Percentiles rank a stretch among this genome's conserved stretches.
phyloP scores from a whole-genome alignment of 1,284 basidiomycete genomes.

The Malassezia psittaci region DNA sequence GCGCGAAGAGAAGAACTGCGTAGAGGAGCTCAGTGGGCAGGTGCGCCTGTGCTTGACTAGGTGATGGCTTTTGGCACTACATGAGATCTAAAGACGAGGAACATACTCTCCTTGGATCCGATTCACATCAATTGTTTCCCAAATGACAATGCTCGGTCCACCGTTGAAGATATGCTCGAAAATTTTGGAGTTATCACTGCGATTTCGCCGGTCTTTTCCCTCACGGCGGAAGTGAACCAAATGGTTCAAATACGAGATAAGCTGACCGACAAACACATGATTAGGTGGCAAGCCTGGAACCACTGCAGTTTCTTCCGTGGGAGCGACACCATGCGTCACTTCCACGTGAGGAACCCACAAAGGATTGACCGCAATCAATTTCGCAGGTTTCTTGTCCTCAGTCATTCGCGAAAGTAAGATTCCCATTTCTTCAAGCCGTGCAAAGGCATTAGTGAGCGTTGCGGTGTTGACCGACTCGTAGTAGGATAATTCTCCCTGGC shows the following conservation, averaged over 20 bases:
- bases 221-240: slow-evolving; percentile 46
- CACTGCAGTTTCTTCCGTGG: not conserved
- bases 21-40: not conserved
- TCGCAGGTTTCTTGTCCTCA: slow-evolving; percentile 36
- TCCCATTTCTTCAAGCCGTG: slow-evolving; percentile 34
- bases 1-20: slow-evolving; percentile 8
- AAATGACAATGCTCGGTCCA: not conserved
- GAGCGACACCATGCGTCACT: not conserved
- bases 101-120: not conserved
- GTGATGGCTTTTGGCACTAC: not conserved
- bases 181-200: slow-evolving; percentile 17
- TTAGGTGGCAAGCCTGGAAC: not conserved
- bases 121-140: not conserved
- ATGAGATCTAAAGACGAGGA: not conserved
- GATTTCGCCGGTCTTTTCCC: slow-evolving; percentile 43
- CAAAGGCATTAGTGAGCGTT: slow-evolving; percentile 33
- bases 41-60: slow-evolving; percentile 10
- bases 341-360: slow-evolving; percentile 31
- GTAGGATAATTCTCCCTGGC: slow-evolving; percentile 47
- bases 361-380: slow-evolving; percentile 45
- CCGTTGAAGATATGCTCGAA: slow-evolving; percentile 1
- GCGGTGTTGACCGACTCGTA: slow-evolving; percentile 43
- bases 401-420: slow-evolving; percentile 31
- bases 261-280: slow-evolving; percentile 19
- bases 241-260: slow-evolving; percentile 41